Evolutionary conservation across 257 asterid genomes (phyloP).

Genomic region (Nicotiana tomentosiformis): DNA sequence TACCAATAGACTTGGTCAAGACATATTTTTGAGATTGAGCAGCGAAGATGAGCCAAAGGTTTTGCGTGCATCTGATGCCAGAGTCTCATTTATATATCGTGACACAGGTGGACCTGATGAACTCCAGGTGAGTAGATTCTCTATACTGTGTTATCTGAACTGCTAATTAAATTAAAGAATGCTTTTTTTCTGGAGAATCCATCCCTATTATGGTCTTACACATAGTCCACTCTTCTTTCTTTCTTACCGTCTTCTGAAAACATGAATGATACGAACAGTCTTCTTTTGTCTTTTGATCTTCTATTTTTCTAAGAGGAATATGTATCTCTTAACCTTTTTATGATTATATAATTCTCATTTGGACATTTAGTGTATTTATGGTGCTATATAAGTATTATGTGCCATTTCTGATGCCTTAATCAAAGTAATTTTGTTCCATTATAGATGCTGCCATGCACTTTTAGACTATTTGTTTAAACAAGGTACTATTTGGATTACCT

Average conservation of each 20-base stretch:
- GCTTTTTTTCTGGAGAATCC: not conserved
- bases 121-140: constrained; percentile 57
- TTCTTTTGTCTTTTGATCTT: not conserved
- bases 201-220: not conserved
- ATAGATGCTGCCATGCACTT: not conserved
- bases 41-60: constrained; percentile 79
- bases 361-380: not conserved
- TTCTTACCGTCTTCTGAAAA: not conserved
- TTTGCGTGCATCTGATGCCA: constrained; percentile 62
- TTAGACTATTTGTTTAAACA: not conserved
- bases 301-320: not conserved
- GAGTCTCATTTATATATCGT: constrained; percentile 64
- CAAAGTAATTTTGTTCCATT: not conserved
- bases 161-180: not conserved
- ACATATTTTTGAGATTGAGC: constrained; percentile 63
- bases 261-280: not conserved
- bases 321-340: not conserved
- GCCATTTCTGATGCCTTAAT: not conserved
- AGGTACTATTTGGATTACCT: not conserved
- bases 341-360: not conserved
- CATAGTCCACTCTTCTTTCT: not conserved
- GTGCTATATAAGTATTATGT: not conserved
- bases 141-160: not conserved
- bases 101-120: constrained; percentile 52
- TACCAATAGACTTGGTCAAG: constrained; percentile 89